Percentiles rank a stretch among this genome's conserved stretches.
phyloP scores from a whole-genome alignment of 2,329 filamentous ascomycete genomes.

The Colletotrichum musicola region DNA sequence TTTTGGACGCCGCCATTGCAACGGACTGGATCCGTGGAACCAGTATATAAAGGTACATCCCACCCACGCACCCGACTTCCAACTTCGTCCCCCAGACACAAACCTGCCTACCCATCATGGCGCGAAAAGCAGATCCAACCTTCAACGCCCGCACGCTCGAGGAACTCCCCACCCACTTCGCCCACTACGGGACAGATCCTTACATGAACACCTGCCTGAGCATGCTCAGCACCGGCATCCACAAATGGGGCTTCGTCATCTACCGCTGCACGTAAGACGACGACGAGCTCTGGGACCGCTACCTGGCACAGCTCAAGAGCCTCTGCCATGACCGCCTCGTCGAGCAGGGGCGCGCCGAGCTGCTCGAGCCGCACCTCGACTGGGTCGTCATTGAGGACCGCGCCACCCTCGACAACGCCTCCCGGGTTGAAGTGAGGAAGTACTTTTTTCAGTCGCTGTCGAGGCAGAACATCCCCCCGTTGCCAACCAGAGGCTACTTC shows the following conservation, averaged over 20 bases:
- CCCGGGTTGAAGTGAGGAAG: neutral
- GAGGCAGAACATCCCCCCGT: neutral
- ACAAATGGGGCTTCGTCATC: constrained; percentile 40
- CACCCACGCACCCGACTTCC: neutral
- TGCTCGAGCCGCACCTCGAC: constrained; percentile 24
- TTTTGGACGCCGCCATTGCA: no score
- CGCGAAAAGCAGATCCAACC: neutral
- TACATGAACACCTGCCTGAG: neutral
- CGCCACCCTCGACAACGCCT: constrained; percentile 17
- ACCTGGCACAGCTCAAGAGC: constrained; percentile 3
- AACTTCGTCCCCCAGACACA: neutral
- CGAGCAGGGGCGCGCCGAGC: neutral
- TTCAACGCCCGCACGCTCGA: constrained; percentile 1
- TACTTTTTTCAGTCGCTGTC: neutral
- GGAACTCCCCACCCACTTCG: neutral
- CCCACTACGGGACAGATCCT: neutral
- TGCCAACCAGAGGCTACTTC: neutral
- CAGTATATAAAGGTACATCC: neutral
- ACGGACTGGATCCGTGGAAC: no score
- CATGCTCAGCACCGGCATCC: constrained; percentile 20
- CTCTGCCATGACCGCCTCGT: neutral
- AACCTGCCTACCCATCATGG: neutral
- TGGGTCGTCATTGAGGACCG: constrained; percentile 29
- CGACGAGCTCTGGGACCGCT: constrained; percentile 33
- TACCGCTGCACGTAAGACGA: constrained; percentile 41